Evolutionary conservation across 1,139 yeast species (phyloP).

Genomic region (Pichia norvegensis): DNA sequence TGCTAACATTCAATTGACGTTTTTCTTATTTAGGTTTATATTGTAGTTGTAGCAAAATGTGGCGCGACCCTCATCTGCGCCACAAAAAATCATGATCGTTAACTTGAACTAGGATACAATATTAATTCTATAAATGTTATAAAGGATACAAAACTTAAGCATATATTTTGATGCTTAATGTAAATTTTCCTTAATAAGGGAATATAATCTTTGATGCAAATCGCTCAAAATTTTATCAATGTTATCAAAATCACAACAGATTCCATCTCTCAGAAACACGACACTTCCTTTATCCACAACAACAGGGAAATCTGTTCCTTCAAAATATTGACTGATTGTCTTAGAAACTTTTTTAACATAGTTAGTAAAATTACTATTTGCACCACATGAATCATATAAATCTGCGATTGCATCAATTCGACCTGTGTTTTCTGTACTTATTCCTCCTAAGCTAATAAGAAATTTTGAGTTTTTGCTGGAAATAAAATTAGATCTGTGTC

Average conservation of each 20-base stretch:
- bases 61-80: too few relatives aligned
- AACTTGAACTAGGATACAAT: too few relatives aligned
- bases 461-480: constrained; percentile 20
- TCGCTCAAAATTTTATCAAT: constrained; percentile 17
- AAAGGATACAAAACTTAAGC: neutral
- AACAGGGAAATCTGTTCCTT: constrained; percentile 16
- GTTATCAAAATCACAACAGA: constrained; percentile 22
- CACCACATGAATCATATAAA: constrained; percentile 1
- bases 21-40: too few relatives aligned
- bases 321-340: constrained; percentile 10
- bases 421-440: constrained; percentile 8
- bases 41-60: too few relatives aligned
- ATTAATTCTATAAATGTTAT: too few relatives aligned
- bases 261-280: constrained; percentile 17
- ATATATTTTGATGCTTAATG: neutral
- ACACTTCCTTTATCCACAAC: constrained; percentile 11
- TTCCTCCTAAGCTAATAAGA: constrained; percentile 13
- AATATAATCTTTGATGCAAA: constrained; percentile 12
- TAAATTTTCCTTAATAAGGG: neutral
- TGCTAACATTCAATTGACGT: too few relatives aligned
- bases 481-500: constrained; percentile 16
- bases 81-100: too few relatives aligned
- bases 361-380: neutral
- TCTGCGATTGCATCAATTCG: neutral
- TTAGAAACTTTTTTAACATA: neutral